phyloP scores from a whole-genome alignment of 345 rosid species.

The Salix exigua region DNA sequence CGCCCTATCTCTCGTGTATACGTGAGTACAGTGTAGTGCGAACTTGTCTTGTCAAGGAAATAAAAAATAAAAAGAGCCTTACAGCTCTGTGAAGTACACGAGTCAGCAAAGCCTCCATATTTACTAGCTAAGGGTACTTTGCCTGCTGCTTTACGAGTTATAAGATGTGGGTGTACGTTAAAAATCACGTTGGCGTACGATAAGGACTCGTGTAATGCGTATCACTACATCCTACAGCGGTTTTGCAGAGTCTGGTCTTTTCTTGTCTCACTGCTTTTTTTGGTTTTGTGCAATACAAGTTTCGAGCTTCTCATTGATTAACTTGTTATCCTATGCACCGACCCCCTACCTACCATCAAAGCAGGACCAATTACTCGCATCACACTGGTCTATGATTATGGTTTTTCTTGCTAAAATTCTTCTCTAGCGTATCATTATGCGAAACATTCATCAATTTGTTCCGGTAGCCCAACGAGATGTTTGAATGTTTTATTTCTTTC shows the following conservation, averaged over 20 bases:
- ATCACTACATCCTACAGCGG: slow-evolving; percentile 13
- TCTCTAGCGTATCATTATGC: background rate
- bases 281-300: slow-evolving; percentile 10
- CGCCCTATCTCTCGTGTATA: background rate
- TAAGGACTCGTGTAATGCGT: slow-evolving; percentile 10
- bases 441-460: background rate
- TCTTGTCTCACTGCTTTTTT: slow-evolving; percentile 2
- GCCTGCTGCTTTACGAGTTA: background rate
- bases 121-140: background rate
- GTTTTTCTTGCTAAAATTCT: background rate
- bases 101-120: slow-evolving; percentile 9
- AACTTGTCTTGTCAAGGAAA: background rate
- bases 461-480: background rate
- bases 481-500: too few relatives aligned
- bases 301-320: slow-evolving; percentile 8
- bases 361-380: background rate
- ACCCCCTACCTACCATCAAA: slow-evolving; percentile 1
- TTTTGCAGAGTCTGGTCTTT: slow-evolving; percentile 29
- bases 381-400: background rate
- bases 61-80: background rate
- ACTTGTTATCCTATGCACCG: background rate
- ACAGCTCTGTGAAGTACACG: background rate
- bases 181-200: slow-evolving; percentile 16
- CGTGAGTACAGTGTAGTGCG: background rate
- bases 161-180: slow-evolving; percentile 17